Evolutionary conservation across 148 eudicot genomes (phyloP).

Genomic region (Amaranthus hypochondriacus): DNA sequence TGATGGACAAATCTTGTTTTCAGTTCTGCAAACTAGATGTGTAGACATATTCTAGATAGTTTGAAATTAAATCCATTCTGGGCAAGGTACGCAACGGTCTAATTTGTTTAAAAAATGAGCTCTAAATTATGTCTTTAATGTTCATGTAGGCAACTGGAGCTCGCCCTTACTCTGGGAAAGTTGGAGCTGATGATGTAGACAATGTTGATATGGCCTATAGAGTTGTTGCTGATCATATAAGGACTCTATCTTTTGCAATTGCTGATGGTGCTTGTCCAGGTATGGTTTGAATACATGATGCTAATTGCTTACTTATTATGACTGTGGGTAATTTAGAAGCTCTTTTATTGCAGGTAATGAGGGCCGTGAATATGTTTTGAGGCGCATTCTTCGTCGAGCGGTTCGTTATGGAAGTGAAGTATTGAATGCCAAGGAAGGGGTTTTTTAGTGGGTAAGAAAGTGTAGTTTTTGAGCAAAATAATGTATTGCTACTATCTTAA

Average conservation of each 20-base stretch:
- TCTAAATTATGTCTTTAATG: background rate
- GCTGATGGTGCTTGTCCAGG: slow-evolving; percentile 99
- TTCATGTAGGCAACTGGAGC: slow-evolving; percentile 71
- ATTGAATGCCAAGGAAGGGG: slow-evolving; percentile 74
- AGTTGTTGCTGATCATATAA: slow-evolving; percentile 95
- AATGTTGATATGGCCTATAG: slow-evolving; percentile 95
- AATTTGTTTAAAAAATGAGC: background rate
- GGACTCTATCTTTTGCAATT: slow-evolving; percentile 99
- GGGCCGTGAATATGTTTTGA: slow-evolving; percentile 94
- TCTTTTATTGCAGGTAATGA: slow-evolving; percentile 57
- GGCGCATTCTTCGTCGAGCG: slow-evolving; percentile 96
- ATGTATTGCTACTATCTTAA: background rate
- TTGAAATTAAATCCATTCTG: no score
- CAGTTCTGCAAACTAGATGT: no score
- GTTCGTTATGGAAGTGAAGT: slow-evolving; percentile 98
- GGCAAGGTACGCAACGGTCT: background rate
- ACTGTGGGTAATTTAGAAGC: background rate
- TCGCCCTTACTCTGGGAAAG: slow-evolving; percentile 72
- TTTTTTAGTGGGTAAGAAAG: slow-evolving; percentile 78
- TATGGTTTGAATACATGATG: slow-evolving; percentile 20
- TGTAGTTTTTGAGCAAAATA: background rate
- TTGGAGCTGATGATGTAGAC: slow-evolving; percentile 89
- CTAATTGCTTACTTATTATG: background rate
- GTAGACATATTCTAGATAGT: no score
- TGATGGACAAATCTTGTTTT: no score